Percentiles rank a stretch among this genome's conserved stretches.
These are phyloP conservation scores for Microbotryum violaceum DNA, from an alignment of 1,284 basidiomycete species.

Conservation along the genomic window DNA sequence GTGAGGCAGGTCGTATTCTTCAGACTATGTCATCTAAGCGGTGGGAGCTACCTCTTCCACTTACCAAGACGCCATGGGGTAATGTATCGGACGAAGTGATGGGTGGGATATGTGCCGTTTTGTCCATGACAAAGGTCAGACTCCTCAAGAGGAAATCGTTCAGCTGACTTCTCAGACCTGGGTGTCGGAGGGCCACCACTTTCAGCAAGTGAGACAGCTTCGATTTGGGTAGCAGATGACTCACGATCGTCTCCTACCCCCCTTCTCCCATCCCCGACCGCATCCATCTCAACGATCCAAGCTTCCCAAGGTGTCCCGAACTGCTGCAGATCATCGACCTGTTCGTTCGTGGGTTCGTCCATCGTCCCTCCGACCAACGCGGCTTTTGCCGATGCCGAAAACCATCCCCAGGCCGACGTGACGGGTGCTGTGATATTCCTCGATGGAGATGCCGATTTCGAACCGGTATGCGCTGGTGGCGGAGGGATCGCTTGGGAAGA, in stretches of 20 bases:
- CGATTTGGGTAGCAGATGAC: not conserved
- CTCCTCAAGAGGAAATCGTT: constrained; percentile 24
- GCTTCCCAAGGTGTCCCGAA: constrained; percentile 12
- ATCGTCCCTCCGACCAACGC: not conserved
- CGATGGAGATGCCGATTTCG: not conserved
- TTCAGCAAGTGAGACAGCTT: not conserved
- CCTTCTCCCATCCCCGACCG: not conserved
- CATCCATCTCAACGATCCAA: constrained; percentile 23
- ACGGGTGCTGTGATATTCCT: constrained; percentile 7
- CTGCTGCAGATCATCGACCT: constrained; percentile 10
- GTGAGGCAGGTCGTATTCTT: too few relatives aligned
- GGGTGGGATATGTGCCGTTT: constrained; percentile 20
- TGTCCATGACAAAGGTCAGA: constrained; percentile 12
- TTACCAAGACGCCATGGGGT: constrained; percentile 19
- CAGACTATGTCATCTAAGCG: not conserved
- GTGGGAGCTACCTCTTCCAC: not conserved
- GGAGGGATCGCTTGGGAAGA: not conserved
- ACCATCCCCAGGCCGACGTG: constrained; percentile 22
- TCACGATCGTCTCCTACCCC: constrained; percentile 15
- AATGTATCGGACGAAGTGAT: constrained; percentile 21
- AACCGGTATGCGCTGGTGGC: not conserved
- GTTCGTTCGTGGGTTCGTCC: not conserved
- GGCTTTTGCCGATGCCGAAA: constrained; percentile 16
- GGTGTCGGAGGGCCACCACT: not conserved
- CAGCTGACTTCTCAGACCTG: constrained; percentile 22